A percentile compares a stretch with the other conserved stretches of the same genome.
These are phyloP conservation scores for Russula foetens DNA, from an alignment of 768 basidiomycete genomes.

Conservation along the genomic window DNA sequence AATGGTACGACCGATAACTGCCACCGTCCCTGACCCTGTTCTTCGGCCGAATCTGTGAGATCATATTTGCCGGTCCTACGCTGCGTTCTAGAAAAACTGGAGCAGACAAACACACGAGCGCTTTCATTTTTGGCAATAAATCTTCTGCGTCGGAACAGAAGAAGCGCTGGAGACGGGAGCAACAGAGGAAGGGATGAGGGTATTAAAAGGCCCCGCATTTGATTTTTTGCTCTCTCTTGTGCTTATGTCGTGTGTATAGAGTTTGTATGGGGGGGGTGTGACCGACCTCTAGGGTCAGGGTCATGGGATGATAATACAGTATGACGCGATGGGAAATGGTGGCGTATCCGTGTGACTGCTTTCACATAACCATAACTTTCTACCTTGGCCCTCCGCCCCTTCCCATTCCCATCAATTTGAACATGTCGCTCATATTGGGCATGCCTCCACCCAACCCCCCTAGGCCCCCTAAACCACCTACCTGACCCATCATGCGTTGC, in stretches of 20 bases:
- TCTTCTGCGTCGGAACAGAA: conserved; percentile 30
- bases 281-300: no score
- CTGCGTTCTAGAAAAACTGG: conserved; percentile 63
- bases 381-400: conserved; percentile 17
- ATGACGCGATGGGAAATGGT: background rate
- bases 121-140: conserved; percentile 75
- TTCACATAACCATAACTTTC: background rate
- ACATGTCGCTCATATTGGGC: conserved; percentile 68
- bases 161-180: conserved; percentile 28
- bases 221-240: no score
- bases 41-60: conserved; percentile 30
- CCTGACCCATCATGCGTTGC: conserved; percentile 91
- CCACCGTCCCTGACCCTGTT: background rate
- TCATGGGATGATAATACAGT: no score
- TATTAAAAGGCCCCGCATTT: background rate
- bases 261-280: no score
- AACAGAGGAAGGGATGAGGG: background rate
- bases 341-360: background rate
- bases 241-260: no score
- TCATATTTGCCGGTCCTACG: conserved; percentile 51
- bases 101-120: conserved; percentile 72
- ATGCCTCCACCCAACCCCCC: conserved; percentile 60
- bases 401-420: conserved; percentile 67
- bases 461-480: conserved; percentile 60
- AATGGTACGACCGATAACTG: background rate